These are phyloP conservation scores for Pisolithus marmoratus DNA, from an alignment of 768 basidiomycete genomes.

Conservation along the genomic window DNA sequence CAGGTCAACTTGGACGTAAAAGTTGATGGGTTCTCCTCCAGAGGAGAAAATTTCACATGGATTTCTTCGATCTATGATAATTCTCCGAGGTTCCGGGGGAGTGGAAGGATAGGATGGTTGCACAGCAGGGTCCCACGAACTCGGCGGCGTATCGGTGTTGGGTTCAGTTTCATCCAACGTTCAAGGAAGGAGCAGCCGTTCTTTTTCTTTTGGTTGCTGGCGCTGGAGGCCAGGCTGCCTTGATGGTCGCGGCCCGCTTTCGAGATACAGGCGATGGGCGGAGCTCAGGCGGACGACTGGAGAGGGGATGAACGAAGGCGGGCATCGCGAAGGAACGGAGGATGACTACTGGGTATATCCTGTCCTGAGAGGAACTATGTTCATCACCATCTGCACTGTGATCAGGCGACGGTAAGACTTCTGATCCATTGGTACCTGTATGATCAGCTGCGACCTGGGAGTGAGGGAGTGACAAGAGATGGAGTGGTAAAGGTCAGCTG, in stretches of 20 bases:
- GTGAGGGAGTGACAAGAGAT: not conserved
- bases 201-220: slow-evolving; percentile 26
- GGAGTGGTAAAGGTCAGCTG: slow-evolving; percentile 1
- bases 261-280: slow-evolving; percentile 13
- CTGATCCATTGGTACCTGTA: not conserved
- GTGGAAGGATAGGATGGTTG: slow-evolving; percentile 10
- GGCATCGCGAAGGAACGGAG: slow-evolving; percentile 1
- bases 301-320: slow-evolving; percentile 4
- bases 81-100: slow-evolving; percentile 8
- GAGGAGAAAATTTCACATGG: slow-evolving; percentile 39
- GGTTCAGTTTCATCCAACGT: slow-evolving; percentile 13
- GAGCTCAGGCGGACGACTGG: slow-evolving; percentile 2
- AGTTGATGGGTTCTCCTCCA: slow-evolving; percentile 39
- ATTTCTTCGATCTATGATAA: slow-evolving; percentile 13
- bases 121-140: slow-evolving; percentile 5
- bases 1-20: slow-evolving; percentile 68
- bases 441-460: not conserved
- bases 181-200: slow-evolving; percentile 13
- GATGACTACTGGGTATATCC: slow-evolving; percentile 7
- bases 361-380: slow-evolving; percentile 1
- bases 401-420: slow-evolving; percentile 1
- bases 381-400: slow-evolving; percentile 4
- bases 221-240: slow-evolving; percentile 13
- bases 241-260: slow-evolving; percentile 16
- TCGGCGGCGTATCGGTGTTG: slow-evolving; percentile 12